A percentile compares a stretch with the other conserved stretches of the same genome.
phyloP scores from a whole-genome alignment of 768 basidiomycete genomes.

The Boletus reticuloceps region DNA sequence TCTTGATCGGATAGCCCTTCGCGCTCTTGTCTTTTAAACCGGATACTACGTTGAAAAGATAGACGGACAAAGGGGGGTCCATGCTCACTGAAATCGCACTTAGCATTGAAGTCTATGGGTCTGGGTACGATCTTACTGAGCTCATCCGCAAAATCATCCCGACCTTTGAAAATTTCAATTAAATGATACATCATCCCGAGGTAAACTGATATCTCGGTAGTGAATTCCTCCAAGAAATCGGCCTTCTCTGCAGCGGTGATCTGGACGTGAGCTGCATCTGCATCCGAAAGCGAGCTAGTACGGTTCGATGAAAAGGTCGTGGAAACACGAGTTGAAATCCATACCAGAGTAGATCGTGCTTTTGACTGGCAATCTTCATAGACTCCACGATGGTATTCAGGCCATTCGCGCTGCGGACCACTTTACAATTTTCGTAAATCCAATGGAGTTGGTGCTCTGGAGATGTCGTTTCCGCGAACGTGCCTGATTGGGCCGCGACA shows the following conservation, averaged over 20 bases:
- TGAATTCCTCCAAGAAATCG: constrained; percentile 85
- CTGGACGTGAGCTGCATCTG: constrained; percentile 67
- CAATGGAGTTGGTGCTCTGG: constrained; percentile 95
- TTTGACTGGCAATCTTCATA: constrained; percentile 84
- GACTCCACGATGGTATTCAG: constrained; percentile 80
- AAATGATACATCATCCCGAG: constrained; percentile 94
- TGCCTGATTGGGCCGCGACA: constrained; percentile 47
- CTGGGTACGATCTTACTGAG: constrained; percentile 62
- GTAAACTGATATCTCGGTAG: constrained; percentile 90
- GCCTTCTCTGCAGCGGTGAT: constrained; percentile 68
- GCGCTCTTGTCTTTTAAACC: constrained; percentile 89
- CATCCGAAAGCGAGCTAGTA: constrained; percentile 69
- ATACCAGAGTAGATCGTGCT: constrained; percentile 82
- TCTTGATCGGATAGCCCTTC: constrained; percentile 96
- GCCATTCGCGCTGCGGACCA: constrained; percentile 82
- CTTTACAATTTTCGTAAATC: constrained; percentile 92
- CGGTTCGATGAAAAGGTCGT: constrained; percentile 1
- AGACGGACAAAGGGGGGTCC: constrained; percentile 91
- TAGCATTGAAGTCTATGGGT: background rate
- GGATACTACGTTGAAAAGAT: constrained; percentile 88
- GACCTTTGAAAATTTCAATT: constrained; percentile 89
- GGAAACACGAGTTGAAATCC: constrained; percentile 1
- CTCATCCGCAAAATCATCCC: constrained; percentile 95
- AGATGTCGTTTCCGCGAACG: constrained; percentile 86
- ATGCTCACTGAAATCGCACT: constrained; percentile 71